Evolutionary conservation across 2,329 filamentous ascomycete genomes (phyloP).

Genomic region (Botrytis galanthina): DNA sequence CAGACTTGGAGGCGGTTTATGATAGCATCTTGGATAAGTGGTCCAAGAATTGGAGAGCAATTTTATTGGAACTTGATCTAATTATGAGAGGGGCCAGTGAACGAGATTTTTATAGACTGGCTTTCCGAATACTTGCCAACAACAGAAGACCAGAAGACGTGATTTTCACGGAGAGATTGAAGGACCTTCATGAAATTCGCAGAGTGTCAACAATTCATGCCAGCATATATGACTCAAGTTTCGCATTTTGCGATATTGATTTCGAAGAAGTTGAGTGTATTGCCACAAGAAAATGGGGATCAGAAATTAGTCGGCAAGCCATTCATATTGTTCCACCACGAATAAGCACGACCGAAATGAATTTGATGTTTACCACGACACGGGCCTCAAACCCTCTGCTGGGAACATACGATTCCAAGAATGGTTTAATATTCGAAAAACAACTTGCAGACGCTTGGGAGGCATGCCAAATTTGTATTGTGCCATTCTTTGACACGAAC

Average conservation of each 20-base stretch:
- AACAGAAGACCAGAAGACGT: not conserved
- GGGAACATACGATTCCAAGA: not conserved
- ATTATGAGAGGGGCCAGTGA: too few species aligned
- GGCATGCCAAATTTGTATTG: not conserved
- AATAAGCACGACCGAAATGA: not conserved
- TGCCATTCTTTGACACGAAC: accelerated
- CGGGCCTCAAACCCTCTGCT: accelerated
- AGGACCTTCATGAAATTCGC: not conserved
- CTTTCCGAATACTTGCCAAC: not conserved
- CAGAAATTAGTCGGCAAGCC: not conserved
- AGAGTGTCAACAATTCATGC: not conserved
- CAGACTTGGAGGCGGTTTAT: not conserved
- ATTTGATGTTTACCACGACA: not conserved
- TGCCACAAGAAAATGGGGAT: not conserved
- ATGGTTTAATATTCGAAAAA: not conserved
- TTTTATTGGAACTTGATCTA: too few species aligned
- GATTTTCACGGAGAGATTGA: not conserved
- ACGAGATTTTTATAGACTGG: not conserved
- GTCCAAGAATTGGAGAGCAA: too few species aligned
- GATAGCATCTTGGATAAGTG: not conserved
- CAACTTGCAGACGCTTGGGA: not conserved
- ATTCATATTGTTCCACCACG: not conserved
- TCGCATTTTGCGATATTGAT: not conserved
- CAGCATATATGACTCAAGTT: not conserved
- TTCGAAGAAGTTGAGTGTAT: not conserved